These are phyloP conservation scores for Phytopythium chamaehyphon DNA, from an alignment of 352 stramenopile species.

Conservation along the genomic window DNA sequence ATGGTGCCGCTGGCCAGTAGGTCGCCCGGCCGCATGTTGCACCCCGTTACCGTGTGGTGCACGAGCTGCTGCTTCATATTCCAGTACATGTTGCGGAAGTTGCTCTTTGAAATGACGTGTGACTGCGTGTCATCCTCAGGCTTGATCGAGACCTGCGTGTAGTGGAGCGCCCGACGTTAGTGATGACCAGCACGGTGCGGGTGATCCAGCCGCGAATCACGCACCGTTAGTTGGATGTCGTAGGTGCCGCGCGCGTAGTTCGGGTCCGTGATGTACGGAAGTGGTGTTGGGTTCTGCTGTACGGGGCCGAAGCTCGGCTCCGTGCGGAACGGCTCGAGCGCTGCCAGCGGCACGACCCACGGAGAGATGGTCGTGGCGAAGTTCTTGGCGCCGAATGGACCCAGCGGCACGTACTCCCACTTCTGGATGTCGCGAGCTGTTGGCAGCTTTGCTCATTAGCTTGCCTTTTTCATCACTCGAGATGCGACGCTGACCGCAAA, in stretches of 20 bases:
- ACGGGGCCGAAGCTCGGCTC: conserved; percentile 88
- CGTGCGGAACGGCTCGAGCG: conserved; percentile 91
- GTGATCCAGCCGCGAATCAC: conserved; percentile 9
- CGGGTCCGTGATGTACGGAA: conserved; percentile 93
- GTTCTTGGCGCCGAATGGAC: conserved; percentile 97
- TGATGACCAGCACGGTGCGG: conserved; percentile 32
- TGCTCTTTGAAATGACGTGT: conserved; percentile 88
- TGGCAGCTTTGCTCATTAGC: too few relatives aligned
- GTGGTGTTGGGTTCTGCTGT: conserved; percentile 83
- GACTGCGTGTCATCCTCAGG: conserved; percentile 49
- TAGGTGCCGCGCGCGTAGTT: conserved; percentile 87
- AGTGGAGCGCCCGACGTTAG: conserved; percentile 4
- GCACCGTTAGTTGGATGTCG: conserved; percentile 85
- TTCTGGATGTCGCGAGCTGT: conserved; percentile 90
- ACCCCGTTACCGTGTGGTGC: conserved; percentile 97
- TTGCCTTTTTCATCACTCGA: too few relatives aligned
- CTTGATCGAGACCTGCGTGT: conserved; percentile 45
- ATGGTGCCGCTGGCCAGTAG: conserved; percentile 95
- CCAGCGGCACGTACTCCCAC: conserved; percentile 97
- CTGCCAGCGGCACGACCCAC: conserved; percentile 94
- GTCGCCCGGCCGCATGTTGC: conserved; percentile 94
- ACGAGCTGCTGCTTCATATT: conserved; percentile 96
- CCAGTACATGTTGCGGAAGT: conserved; percentile 97
- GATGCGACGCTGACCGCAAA: not conserved
- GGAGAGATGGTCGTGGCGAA: conserved; percentile 96